Conservation (phyloP, 768 basidiomycete genomes). For the Podaxis rugospora region DNA sequence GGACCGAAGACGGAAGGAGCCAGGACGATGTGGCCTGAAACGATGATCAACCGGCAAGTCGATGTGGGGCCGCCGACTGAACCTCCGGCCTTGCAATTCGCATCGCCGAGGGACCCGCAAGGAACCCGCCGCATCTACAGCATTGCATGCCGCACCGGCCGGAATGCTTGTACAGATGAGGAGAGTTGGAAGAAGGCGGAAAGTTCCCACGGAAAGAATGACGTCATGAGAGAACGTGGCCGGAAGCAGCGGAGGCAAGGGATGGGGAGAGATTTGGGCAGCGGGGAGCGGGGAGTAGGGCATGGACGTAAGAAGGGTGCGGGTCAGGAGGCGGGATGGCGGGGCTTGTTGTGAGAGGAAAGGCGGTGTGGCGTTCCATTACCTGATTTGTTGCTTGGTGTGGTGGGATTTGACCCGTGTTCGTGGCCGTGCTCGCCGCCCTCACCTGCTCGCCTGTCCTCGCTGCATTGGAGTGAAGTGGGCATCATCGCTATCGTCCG, state of each 20-base stretch:
- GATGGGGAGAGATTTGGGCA: background rate
- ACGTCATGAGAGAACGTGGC: slow-evolving; percentile 4
- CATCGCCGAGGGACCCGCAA: background rate
- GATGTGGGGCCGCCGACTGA: background rate
- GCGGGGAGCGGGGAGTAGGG: background rate
- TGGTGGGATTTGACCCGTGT: slow-evolving; percentile 7
- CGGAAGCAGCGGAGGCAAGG: background rate
- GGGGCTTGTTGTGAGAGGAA: background rate
- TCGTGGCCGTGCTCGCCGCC: slow-evolving; percentile 1
- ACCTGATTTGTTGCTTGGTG: slow-evolving; percentile 1
- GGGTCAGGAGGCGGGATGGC: background rate
- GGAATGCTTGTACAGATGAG: background rate
- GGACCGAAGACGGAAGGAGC: background rate
- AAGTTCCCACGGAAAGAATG: background rate
- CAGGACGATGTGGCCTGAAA: background rate
- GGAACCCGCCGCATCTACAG: background rate
- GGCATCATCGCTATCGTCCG: background rate
- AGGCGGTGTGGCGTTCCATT: background rate
- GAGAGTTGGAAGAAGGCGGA: background rate
- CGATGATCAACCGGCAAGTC: background rate
- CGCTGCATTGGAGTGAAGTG: background rate
- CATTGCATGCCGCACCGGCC: slow-evolving; percentile 3
- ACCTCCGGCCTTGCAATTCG: background rate
- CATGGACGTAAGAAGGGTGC: background rate
- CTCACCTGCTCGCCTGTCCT: background rate